Percentiles rank a stretch among this genome's conserved stretches.
Conservation (phyloP, 2,329 filamentous ascomycete species). For the Aureobasidium vineae region DNA sequence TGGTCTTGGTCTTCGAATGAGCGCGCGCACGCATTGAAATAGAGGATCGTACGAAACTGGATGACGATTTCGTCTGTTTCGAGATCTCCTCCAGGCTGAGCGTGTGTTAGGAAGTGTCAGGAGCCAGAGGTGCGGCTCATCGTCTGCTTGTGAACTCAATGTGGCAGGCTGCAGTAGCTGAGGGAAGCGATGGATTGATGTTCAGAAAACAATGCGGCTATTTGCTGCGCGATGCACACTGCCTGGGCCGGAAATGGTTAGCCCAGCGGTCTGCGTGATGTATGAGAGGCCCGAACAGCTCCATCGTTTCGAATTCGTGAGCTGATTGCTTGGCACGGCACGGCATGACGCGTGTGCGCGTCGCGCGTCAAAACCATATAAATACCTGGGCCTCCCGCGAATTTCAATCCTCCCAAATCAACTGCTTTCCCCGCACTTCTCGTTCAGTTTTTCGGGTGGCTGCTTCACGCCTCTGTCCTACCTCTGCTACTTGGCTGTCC, state of each 20-base stretch:
- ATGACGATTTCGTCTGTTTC: constrained; percentile 11
- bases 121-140: constrained; percentile 10
- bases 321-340: constrained; percentile 8
- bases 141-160: constrained; percentile 12
- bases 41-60: constrained; percentile 10
- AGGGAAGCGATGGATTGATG: constrained; percentile 8
- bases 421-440: constrained; percentile 10
- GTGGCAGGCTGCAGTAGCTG: constrained; percentile 14
- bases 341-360: constrained; percentile 8
- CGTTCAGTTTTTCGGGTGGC: not conserved
- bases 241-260: constrained; percentile 9
- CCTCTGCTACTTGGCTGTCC: constrained; percentile 11
- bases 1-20: constrained; percentile 3
- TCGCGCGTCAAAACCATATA: not conserved
- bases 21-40: constrained; percentile 1
- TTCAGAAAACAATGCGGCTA: constrained; percentile 8
- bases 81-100: constrained; percentile 12
- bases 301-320: constrained; percentile 3
- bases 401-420: not conserved
- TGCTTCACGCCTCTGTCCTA: constrained; percentile 6
- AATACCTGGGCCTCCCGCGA: not conserved
- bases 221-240: constrained; percentile 8
- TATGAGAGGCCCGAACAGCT: not conserved
- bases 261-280: constrained; percentile 6
- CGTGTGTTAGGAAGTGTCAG: constrained; percentile 3